Evolutionary conservation across 1,284 basidiomycete genomes (phyloP).

Genomic region (Cutaneotrichosporon dermatis): DNA sequence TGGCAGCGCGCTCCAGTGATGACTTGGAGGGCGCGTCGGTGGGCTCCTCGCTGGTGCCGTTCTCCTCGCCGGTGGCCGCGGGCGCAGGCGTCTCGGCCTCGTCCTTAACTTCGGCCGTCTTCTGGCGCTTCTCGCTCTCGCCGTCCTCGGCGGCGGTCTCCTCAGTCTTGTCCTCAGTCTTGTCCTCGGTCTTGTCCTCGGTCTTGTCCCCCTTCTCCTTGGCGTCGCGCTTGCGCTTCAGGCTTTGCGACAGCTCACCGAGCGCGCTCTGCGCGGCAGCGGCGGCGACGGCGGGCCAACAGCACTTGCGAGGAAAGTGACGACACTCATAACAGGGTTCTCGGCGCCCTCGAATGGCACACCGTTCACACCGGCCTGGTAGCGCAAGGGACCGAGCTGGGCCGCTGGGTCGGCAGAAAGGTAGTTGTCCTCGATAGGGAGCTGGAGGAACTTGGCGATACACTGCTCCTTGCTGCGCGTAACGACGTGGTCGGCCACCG

Average conservation of each 20-base stretch:
- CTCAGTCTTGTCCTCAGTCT: conserved; percentile 8
- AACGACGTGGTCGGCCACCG: conserved; percentile 86
- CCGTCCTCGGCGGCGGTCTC: background rate
- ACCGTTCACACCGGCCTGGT: conserved; percentile 52
- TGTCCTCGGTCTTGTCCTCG: conserved; percentile 16
- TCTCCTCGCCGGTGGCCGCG: conserved; percentile 26
- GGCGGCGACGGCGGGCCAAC: conserved; percentile 84
- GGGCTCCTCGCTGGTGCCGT: conserved; percentile 32
- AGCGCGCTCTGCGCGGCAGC: conserved; percentile 90
- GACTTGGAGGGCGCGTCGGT: conserved; percentile 60
- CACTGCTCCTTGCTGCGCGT: conserved; percentile 90
- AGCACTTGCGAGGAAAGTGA: conserved; percentile 90
- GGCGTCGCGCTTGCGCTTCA: conserved; percentile 58
- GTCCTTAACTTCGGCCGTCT: conserved; percentile 17
- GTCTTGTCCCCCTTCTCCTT: conserved; percentile 20
- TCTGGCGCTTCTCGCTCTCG: conserved; percentile 20
- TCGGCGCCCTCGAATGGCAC: conserved; percentile 91
- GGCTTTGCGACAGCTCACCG: conserved; percentile 58
- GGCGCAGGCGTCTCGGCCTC: conserved; percentile 11
- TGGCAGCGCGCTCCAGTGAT: conserved; percentile 71
- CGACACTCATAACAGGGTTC: conserved; percentile 97
- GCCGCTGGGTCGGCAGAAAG: conserved; percentile 47
- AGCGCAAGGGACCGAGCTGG: conserved; percentile 71
- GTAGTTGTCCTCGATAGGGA: conserved; percentile 96
- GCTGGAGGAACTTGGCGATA: conserved; percentile 88